Evolutionary conservation across 225 moss, liverwort and hornwort species (phyloP), one percentile per base, ranked within the genome.

Genomic region (Bryum argenteum): DNA sequence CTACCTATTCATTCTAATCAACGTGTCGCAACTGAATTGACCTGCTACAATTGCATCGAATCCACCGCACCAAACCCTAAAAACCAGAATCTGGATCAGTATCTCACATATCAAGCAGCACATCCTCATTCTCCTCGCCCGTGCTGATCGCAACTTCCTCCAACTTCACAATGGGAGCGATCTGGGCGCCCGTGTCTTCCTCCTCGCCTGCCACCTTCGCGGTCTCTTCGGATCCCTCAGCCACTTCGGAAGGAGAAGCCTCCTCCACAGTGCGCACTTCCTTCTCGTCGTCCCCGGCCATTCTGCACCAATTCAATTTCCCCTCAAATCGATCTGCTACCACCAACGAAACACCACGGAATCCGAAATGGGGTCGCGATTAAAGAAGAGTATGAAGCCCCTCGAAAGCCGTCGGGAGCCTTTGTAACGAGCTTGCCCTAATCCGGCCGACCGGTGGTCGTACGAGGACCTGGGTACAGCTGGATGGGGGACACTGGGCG

Each of bases 121-220:
- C 91, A 0, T 91, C 85, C 62, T 93, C 96, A 56, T 96, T 85
- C 84, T 96, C 96, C 77, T 96, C 93, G 28, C 96, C 96, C 0
- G 93, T 96, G 65, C 93, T 96, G 61, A 96, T 90, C 12, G 78
- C 84, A 4, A 96, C 81, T 61, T 96, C 96, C 61, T 96, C 90
- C 0, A 96, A 83, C 80, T 89, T 91, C 9, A 96, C 90, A 64
- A 96, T 96, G 11, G 96, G 93, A 20, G 96, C 96, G 79, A 96
- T 76, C 77, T 87, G 88, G 11, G 96, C 93, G 18, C 95, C 95
- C 1, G 95, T 96, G 60, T 96, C 95, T 72, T 96, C 95, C 80
- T 96, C 95, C 38, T 89, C 95, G 20, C 91, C 76, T 1, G 76
- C 81, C 33, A 33, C 33, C 81, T 84, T 85, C 12, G 72, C 61